These are phyloP conservation scores for Mycena haematopus DNA, from an alignment of 768 basidiomycete genomes.

Conservation along the genomic window DNA sequence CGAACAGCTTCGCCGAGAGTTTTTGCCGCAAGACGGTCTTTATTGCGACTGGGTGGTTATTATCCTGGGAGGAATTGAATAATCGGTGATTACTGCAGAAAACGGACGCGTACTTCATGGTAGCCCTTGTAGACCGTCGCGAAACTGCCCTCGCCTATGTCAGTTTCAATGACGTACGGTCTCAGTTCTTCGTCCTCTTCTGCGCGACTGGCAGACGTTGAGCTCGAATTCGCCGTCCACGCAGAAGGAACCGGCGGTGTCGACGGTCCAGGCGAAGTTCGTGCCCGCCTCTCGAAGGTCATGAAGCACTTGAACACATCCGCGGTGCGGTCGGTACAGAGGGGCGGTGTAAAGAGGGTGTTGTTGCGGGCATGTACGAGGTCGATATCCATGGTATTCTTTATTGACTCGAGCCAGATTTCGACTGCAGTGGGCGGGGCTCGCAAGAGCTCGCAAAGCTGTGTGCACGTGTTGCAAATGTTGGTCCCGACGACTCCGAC, in stretches of 20 bases:
- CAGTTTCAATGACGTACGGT: slow-evolving; percentile 78
- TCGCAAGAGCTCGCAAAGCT: too few species aligned
- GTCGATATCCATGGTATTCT: too few species aligned
- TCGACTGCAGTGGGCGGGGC: too few species aligned
- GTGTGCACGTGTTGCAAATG: too few species aligned
- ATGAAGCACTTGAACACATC: too few species aligned
- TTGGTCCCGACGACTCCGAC: too few species aligned
- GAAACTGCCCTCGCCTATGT: slow-evolving; percentile 92
- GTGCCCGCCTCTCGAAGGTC: too few species aligned
- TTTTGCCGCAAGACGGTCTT: slow-evolving; percentile 92
- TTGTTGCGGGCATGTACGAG: too few species aligned
- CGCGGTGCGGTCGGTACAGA: too few species aligned
- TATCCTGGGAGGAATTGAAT: slow-evolving; percentile 57
- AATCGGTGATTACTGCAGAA: neutral
- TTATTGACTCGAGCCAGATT: too few species aligned
- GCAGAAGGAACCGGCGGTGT: slow-evolving; percentile 7
- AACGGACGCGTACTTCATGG: slow-evolving; percentile 67
- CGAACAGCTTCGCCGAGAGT: slow-evolving; percentile 89
- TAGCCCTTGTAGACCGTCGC: slow-evolving; percentile 96
- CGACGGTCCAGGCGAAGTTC: slow-evolving; percentile 14
- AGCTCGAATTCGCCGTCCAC: slow-evolving; percentile 24
- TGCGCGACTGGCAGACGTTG: slow-evolving; percentile 12
- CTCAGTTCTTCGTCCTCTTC: slow-evolving; percentile 73
- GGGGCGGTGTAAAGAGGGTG: too few species aligned
- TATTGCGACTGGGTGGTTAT: slow-evolving; percentile 83